Evolutionary conservation across 805 yeast genomes (phyloP), one percentile per base, ranked within the genome.

Genomic region (Alloascoidea hylecoeti): DNA sequence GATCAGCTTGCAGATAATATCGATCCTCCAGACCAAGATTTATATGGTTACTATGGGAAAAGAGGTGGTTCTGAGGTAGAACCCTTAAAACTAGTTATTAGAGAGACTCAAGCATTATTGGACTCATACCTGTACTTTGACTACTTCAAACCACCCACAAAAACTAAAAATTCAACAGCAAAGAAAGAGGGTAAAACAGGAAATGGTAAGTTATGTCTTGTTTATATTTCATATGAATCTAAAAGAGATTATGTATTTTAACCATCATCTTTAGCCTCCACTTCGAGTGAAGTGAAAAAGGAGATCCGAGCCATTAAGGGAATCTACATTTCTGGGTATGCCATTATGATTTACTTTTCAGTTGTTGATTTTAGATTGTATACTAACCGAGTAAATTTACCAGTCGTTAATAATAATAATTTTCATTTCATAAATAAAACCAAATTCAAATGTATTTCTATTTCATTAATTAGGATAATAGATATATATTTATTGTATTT

Each of bases 21-120:
- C 13, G 30, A 23, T 9, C 30, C 30, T n/a, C n/a, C 30, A 9
- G 30, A 23, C n/a, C 9, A 23, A 9, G 30, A 23, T n/a, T 9
- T 23, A n/a, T 23, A 9, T 23, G 30, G 30, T 23, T 23, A 23
- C 30, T 23, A 23, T n/a, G 30, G 30, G n/a, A 9, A 9, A 23
- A 9, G 30, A 23, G 30, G 30, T n/a, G 30, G 30, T 23, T 23
- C 30, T 23, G 30, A 23, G 30, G 30, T 23, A 9, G 30, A 23
- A n/a, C 30, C 30, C n/a, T 23, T 23, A n/a, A 23, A 23, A n/a
- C 30, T 23, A n/a, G 30, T 23, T n/a, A 23, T 23, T n/a, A 23
- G 30, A 23, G 30, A 23, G n/a, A 23, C 30, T 23, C 30, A 23
- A n/a, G 30, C 30, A 9, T n/a, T 23, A 23, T n/a, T 23, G 13